Evolutionary conservation across 371 early-diverging fungal genomes (phyloP).

Genomic region (Vairimorpha ceranae): DNA sequence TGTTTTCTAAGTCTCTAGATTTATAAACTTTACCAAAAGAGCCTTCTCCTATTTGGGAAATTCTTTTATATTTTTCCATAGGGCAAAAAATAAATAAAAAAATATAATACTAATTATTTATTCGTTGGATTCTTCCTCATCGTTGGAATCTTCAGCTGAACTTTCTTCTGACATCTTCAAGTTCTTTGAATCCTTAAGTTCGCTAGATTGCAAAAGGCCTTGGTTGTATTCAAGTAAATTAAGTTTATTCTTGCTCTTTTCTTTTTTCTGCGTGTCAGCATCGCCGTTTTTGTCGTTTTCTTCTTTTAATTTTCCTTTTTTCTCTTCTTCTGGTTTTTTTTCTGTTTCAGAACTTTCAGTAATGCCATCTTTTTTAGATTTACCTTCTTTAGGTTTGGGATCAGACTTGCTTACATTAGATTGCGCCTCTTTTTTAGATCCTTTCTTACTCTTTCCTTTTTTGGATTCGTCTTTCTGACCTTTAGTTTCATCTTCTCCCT

Average conservation of each 20-base stretch:
- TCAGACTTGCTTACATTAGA: not conserved
- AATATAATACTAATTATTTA: not conserved
- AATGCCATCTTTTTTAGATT: not conserved
- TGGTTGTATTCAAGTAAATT: not conserved
- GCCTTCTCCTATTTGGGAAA: slow-evolving; percentile 77
- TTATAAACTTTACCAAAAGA: slow-evolving; percentile 88
- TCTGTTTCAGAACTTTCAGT: not conserved
- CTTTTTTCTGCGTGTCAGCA: not conserved
- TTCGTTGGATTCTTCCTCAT: not conserved
- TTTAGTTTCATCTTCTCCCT: not conserved
- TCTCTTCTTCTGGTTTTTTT: not conserved
- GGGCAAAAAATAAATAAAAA: slow-evolving; percentile 4
- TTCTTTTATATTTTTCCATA: slow-evolving; percentile 46
- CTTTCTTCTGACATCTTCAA: not conserved
- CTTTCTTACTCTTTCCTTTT: not conserved
- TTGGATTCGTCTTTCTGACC: not conserved
- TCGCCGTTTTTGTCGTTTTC: not conserved
- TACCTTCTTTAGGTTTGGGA: not conserved
- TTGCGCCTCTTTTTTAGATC: not conserved
- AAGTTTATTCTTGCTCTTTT: not conserved
- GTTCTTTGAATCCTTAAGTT: not conserved
- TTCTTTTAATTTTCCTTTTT: not conserved
- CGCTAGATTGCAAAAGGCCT: not conserved
- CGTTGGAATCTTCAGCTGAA: not conserved
- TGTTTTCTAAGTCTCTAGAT: slow-evolving; percentile 73